A percentile compares a stretch with the other conserved stretches of the same genome.
phyloP scores from a whole-genome alignment of 768 basidiomycete genomes.

The Leccinum boreale region DNA sequence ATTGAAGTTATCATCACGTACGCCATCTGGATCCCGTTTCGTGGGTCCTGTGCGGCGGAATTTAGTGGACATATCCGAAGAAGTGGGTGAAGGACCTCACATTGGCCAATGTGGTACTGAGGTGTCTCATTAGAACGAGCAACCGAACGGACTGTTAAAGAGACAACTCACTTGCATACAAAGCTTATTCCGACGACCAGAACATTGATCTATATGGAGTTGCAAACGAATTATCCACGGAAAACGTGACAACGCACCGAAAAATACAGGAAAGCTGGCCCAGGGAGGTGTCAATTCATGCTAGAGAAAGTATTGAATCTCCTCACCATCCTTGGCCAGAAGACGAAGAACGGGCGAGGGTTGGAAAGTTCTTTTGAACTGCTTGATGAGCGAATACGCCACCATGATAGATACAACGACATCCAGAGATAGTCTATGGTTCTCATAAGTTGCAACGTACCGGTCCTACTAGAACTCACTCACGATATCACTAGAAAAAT shows the following conservation, averaged over 20 bases:
- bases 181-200: background rate
- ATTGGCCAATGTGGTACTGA: background rate
- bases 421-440: background rate
- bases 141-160: background rate
- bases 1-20: background rate
- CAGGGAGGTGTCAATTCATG: background rate
- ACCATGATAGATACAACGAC: background rate
- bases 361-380: background rate
- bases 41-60: slow-evolving; percentile 1
- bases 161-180: slow-evolving; percentile 5
- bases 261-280: background rate
- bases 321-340: slow-evolving; percentile 12
- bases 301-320: background rate
- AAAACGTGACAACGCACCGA: background rate
- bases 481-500: background rate
- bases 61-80: background rate
- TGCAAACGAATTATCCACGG: background rate
- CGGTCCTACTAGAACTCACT: background rate
- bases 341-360: background rate
- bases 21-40: background rate
- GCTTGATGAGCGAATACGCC: slow-evolving; percentile 1
- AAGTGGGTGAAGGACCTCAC: background rate
- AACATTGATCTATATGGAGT: background rate
- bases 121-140: background rate
- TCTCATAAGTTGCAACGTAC: background rate